These are phyloP conservation scores for Oryza brachyantha DNA, from an alignment of 176 grass and related monocot species.

Conservation along the genomic window DNA sequence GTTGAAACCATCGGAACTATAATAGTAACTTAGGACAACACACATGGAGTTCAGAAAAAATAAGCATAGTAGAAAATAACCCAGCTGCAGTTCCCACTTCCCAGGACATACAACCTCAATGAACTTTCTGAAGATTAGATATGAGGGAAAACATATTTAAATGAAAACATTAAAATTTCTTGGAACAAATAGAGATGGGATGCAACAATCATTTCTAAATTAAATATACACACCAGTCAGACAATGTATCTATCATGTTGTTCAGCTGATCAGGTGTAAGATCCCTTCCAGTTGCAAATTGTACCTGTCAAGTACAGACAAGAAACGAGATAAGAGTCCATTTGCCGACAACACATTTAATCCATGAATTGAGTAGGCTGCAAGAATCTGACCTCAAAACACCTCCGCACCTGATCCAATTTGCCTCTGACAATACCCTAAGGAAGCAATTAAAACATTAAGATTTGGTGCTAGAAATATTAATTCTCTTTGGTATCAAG, in stretches of 20 bases:
- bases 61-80: neutral
- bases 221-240: constrained; percentile 70
- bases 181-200: neutral
- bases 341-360: constrained; percentile 19
- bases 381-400: constrained; percentile 74
- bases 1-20: neutral
- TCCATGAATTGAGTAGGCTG: constrained; percentile 15
- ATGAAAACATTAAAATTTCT: constrained; percentile 14
- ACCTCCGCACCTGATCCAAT: constrained; percentile 88
- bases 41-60: neutral
- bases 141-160: neutral
- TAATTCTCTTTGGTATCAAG: neutral
- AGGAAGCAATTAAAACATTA: constrained; percentile 17
- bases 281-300: constrained; percentile 98
- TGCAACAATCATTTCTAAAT: constrained; percentile 10
- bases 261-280: constrained; percentile 85
- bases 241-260: constrained; percentile 84
- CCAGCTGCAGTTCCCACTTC: neutral
- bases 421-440: constrained; percentile 98
- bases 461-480: constrained; percentile 3
- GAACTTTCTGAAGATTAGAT: constrained; percentile 2
- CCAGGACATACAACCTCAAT: neutral
- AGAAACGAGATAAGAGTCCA: neutral
- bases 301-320: constrained; percentile 58
- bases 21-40: neutral